Percentiles rank a stretch among this genome's conserved stretches.
Evolutionary conservation across 257 asterid genomes (phyloP).

Genomic region (Verbena officinalis): DNA sequence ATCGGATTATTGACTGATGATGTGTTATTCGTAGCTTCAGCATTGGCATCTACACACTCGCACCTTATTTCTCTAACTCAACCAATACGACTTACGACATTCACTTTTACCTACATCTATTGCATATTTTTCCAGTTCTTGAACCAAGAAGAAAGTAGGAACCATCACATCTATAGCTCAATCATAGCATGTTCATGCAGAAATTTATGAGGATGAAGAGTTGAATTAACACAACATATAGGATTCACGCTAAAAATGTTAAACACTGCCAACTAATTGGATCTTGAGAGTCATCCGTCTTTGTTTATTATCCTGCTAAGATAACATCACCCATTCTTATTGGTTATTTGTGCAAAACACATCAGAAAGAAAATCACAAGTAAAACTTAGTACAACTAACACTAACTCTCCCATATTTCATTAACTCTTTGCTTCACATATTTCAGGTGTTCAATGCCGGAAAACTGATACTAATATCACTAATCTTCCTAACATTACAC

Average conservation of each 20-base stretch:
- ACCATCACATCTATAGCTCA: background rate
- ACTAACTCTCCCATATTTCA: background rate
- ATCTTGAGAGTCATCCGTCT: background rate
- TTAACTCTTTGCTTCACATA: background rate
- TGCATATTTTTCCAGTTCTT: background rate
- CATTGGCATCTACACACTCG: background rate
- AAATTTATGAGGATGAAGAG: no score
- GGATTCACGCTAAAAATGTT: background rate
- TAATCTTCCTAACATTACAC: conserved; percentile 50
- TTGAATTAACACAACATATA: background rate
- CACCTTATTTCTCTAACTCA: no score
- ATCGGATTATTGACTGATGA: background rate
- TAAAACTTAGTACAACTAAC: background rate
- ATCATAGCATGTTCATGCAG: no score
- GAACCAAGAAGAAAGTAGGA: background rate
- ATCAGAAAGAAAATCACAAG: background rate
- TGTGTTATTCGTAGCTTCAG: background rate
- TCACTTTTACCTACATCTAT: background rate
- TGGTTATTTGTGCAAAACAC: background rate
- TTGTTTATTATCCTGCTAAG: conserved; percentile 13
- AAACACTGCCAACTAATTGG: background rate
- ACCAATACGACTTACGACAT: background rate
- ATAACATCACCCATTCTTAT: background rate
- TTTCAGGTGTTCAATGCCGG: conserved; percentile 68
- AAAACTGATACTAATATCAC: conserved; percentile 53